phyloP scores from a whole-genome alignment of 208 protist genomes.

The Trypanosoma brucei region DNA sequence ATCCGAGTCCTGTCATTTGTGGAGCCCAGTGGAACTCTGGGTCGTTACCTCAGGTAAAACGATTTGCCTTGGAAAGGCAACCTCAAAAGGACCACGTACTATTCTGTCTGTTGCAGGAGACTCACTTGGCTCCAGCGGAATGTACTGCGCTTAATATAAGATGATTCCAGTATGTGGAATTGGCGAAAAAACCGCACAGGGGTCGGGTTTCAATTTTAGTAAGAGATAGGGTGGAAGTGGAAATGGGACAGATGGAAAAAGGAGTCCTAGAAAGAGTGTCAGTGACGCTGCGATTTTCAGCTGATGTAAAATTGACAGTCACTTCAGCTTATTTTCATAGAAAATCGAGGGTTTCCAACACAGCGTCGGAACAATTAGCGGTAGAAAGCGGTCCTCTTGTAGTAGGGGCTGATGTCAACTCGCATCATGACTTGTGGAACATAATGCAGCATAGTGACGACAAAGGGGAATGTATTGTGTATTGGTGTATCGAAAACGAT shows the following conservation, averaged over 20 bases:
- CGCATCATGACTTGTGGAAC: background rate
- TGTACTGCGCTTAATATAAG: constrained; percentile 6
- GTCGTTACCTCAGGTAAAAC: constrained; percentile 2
- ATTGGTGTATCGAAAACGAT: constrained; percentile 11
- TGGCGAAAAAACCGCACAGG: constrained; percentile 8
- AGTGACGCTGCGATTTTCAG: background rate
- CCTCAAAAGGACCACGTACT: background rate
- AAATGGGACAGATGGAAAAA: background rate
- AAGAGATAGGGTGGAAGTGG: constrained; percentile 4
- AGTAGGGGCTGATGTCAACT: constrained; percentile 9
- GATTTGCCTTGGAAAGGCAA: background rate
- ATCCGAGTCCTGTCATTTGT: constrained; percentile 2
- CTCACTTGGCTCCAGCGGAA: background rate
- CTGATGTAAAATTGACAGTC: background rate
- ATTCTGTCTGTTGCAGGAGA: constrained; percentile 14
- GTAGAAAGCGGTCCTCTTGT: background rate
- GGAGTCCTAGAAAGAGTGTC: background rate
- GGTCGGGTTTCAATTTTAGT: constrained; percentile 12
- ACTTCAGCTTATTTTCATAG: constrained; percentile 9
- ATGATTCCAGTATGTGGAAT: constrained; percentile 11
- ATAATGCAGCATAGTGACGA: background rate
- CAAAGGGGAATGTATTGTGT: background rate
- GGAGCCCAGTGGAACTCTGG: constrained; percentile 14
- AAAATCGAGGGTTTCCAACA: background rate
- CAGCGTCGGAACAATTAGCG: background rate